Conservation (phyloP, 2,329 filamentous ascomycete genomes). For the Aspergillus caelatus region DNA sequence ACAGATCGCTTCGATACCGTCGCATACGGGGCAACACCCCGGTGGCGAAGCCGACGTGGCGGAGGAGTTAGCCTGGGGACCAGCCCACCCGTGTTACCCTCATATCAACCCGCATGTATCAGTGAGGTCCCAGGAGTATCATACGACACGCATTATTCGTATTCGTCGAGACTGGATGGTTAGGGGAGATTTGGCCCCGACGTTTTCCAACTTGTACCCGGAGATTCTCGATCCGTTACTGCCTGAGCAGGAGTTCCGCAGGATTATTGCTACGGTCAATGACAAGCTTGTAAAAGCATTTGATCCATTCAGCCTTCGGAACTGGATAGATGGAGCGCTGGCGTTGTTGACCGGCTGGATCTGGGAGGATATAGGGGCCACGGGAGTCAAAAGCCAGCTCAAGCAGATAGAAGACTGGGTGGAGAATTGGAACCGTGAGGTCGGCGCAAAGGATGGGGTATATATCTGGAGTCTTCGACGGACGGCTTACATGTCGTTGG, state of each 20-base stretch:
- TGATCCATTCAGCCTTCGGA: conserved; percentile 74
- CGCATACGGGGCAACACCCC: conserved; percentile 37
- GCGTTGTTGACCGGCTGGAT: conserved; percentile 88
- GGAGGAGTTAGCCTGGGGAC: conserved; percentile 83
- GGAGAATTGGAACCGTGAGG: conserved; percentile 79
- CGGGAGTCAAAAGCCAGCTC: conserved; percentile 72
- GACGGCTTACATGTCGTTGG: conserved; percentile 79
- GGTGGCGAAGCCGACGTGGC: conserved; percentile 59
- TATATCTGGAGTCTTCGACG: conserved; percentile 76
- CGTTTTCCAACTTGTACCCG: conserved; percentile 93
- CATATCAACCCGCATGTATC: conserved; percentile 92
- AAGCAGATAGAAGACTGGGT: conserved; percentile 76
- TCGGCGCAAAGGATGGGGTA: conserved; percentile 63
- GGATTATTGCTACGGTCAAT: conserved; percentile 81
- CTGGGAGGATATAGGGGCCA: conserved; percentile 87
- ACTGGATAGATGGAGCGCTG: conserved; percentile 76
- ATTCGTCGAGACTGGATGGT: conserved; percentile 90
- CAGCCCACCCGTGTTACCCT: conserved; percentile 90
- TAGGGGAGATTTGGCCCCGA: conserved; percentile 84
- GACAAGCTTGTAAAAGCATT: conserved; percentile 75
- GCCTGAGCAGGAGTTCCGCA: conserved; percentile 82
- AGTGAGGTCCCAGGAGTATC: conserved; percentile 71
- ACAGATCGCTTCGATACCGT: conserved; percentile 42
- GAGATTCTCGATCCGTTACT: conserved; percentile 90
- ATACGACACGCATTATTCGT: conserved; percentile 83